Evolutionary conservation across 352 stramenopile species (phyloP).

Genomic region (Phytopythium delawarense): DNA sequence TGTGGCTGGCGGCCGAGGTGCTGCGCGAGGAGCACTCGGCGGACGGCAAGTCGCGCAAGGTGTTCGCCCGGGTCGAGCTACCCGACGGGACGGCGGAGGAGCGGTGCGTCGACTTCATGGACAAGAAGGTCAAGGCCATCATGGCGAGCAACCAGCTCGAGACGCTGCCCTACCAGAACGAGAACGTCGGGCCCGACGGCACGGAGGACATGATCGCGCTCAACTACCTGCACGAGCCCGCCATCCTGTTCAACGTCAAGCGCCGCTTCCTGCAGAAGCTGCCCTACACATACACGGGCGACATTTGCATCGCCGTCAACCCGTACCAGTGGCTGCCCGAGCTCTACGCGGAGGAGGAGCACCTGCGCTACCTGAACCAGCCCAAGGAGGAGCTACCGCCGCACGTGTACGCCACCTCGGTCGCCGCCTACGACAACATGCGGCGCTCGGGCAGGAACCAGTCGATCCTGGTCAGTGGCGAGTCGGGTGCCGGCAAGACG

Average conservation of each 20-base stretch:
- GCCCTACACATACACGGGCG: slow-evolving; percentile 95
- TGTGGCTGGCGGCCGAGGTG: slow-evolving; percentile 78
- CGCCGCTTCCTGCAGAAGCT: slow-evolving; percentile 76
- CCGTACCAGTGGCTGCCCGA: slow-evolving; percentile 91
- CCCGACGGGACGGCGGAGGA: slow-evolving; percentile 32
- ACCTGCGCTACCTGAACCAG: slow-evolving; percentile 64
- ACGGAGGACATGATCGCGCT: slow-evolving; percentile 87
- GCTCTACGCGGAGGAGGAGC: slow-evolving; percentile 76
- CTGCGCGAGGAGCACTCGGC: slow-evolving; percentile 50
- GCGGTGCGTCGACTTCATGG: slow-evolving; percentile 73
- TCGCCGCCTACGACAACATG: slow-evolving; percentile 70
- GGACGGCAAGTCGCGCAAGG: slow-evolving; percentile 46
- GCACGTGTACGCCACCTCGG: slow-evolving; percentile 70
- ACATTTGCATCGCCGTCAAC: slow-evolving; percentile 97
- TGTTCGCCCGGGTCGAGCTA: slow-evolving; percentile 6
- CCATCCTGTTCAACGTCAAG: slow-evolving; percentile 91
- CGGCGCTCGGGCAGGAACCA: slow-evolving; percentile 61
- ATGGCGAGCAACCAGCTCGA: slow-evolving; percentile 66
- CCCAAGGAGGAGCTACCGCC: slow-evolving; percentile 51
- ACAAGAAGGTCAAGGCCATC: slow-evolving; percentile 54
- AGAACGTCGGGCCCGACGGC: slow-evolving; percentile 45
- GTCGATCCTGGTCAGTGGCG: slow-evolving; percentile 84
- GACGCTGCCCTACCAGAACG: slow-evolving; percentile 75
- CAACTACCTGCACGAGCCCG: slow-evolving; percentile 88
- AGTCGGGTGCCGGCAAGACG: slow-evolving; percentile 85